Evolutionary conservation across 2,329 filamentous ascomycete species (phyloP).

Genomic region (Aspergillus luchuensis): DNA sequence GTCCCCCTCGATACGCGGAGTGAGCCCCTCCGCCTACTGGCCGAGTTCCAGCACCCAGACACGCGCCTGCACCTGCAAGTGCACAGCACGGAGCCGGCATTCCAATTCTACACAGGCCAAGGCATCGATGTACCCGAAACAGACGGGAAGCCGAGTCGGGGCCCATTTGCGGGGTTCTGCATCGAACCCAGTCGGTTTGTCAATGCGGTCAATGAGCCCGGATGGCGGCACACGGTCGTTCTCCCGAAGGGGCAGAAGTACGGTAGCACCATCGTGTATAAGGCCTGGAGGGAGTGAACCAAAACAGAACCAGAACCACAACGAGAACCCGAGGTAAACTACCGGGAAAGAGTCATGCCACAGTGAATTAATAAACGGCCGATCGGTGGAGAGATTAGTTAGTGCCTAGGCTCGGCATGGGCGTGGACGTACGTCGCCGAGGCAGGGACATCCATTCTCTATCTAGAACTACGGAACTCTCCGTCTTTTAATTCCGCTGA

Average conservation of each 20-base stretch:
- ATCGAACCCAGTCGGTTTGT: conserved; percentile 91
- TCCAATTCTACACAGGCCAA: conserved; percentile 95
- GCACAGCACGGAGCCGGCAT: conserved; percentile 87
- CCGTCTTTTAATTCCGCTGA: background rate
- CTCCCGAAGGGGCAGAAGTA: conserved; percentile 84
- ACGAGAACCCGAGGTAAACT: conserved; percentile 28
- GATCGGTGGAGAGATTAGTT: background rate
- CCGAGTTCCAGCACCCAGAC: conserved; percentile 71
- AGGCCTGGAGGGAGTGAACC: conserved; percentile 69
- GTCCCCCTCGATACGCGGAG: conserved; percentile 68
- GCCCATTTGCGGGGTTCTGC: conserved; percentile 76
- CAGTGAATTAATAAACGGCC: background rate
- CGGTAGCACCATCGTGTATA: conserved; percentile 79
- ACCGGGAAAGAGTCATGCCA: conserved; percentile 2
- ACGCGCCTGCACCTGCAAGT: conserved; percentile 82
- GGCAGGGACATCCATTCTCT: background rate
- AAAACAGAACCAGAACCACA: no score
- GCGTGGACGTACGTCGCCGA: background rate
- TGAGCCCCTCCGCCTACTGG: conserved; percentile 65
- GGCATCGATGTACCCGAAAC: conserved; percentile 74
- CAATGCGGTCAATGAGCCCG: conserved; percentile 79
- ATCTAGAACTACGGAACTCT: background rate
- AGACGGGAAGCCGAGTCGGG: conserved; percentile 62
- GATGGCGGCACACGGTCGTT: conserved; percentile 76
- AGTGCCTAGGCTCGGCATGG: conserved; percentile 10